These are phyloP conservation scores for Paxillus involutus DNA, from an alignment of 768 basidiomycete genomes.

Conservation along the genomic window DNA sequence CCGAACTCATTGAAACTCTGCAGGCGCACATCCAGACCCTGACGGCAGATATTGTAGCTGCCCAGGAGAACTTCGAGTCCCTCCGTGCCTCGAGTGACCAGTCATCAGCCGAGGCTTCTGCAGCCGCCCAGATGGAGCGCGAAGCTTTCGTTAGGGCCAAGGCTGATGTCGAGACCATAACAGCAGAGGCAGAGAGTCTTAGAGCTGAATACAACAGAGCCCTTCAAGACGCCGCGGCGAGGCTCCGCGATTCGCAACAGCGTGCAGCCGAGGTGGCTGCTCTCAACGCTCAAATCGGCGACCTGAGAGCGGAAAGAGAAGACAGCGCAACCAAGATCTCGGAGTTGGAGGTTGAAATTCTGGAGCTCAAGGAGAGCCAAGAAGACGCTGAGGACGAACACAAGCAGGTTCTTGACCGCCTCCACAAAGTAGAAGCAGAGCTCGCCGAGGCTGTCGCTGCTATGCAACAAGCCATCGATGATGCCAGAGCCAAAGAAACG, in stretches of 20 bases:
- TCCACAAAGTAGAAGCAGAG: constrained; percentile 55
- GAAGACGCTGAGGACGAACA: constrained; percentile 65
- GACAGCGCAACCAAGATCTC: constrained; percentile 71
- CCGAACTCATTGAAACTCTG: constrained; percentile 46
- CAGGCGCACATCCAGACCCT: constrained; percentile 51
- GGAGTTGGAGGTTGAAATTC: constrained; percentile 78
- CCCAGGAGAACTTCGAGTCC: constrained; percentile 53
- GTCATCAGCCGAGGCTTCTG: constrained; percentile 41
- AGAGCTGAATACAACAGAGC: constrained; percentile 50
- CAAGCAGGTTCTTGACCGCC: constrained; percentile 40
- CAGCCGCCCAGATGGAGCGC: constrained; percentile 59
- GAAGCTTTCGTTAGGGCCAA: constrained; percentile 65
- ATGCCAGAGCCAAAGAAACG: constrained; percentile 46
- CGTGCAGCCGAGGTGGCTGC: constrained; percentile 42
- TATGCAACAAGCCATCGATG: constrained; percentile 47
- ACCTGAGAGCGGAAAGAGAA: constrained; percentile 64
- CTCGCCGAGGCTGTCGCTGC: constrained; percentile 48
- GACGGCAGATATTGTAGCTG: constrained; percentile 47
- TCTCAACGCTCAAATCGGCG: constrained; percentile 49
- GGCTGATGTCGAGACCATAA: constrained; percentile 55
- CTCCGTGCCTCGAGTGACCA: constrained; percentile 48
- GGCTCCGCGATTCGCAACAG: constrained; percentile 46
- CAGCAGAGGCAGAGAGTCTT: constrained; percentile 51
- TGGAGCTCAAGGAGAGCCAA: constrained; percentile 72
- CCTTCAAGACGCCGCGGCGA: constrained; percentile 45